phyloP scores from a whole-genome alignment of 805 yeast genomes.

The Candida suzukii region DNA sequence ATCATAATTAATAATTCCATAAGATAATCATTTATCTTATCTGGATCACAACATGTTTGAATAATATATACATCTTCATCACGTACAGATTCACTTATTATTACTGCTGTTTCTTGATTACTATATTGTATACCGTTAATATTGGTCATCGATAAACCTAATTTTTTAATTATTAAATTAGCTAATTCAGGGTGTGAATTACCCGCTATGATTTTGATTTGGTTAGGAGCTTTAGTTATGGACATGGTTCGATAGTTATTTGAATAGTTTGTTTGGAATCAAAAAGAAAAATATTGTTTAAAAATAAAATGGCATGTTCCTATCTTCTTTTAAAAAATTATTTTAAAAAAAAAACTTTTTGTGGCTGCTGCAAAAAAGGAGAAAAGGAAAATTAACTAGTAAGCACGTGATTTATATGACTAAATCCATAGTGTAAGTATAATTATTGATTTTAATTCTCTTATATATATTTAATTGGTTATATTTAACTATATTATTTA shows the following conservation, averaged over 20 bases:
- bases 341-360: no score
- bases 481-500: no score
- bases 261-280: no score
- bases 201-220: slow-evolving; percentile 46
- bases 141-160: slow-evolving; percentile 64
- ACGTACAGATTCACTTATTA: slow-evolving; percentile 81
- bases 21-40: slow-evolving; percentile 69
- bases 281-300: no score
- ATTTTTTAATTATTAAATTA: slow-evolving; percentile 55
- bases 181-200: slow-evolving; percentile 85
- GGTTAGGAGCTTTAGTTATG: slow-evolving; percentile 28
- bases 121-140: slow-evolving; percentile 81
- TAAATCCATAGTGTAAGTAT: no score
- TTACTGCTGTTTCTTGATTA: slow-evolving; percentile 82
- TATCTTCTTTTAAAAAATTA: no score
- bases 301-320: no score
- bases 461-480: no score
- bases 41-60: slow-evolving; percentile 80
- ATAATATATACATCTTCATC: slow-evolving; percentile 84
- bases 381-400: no score
- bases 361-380: no score
- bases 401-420: no score
- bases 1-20: slow-evolving; percentile 86
- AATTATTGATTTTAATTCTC: no score
- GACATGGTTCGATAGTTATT: slow-evolving; percentile 17